phyloP scores from a whole-genome alignment of 495 filamentous ascomycete species.

The Cercophora scortea region DNA sequence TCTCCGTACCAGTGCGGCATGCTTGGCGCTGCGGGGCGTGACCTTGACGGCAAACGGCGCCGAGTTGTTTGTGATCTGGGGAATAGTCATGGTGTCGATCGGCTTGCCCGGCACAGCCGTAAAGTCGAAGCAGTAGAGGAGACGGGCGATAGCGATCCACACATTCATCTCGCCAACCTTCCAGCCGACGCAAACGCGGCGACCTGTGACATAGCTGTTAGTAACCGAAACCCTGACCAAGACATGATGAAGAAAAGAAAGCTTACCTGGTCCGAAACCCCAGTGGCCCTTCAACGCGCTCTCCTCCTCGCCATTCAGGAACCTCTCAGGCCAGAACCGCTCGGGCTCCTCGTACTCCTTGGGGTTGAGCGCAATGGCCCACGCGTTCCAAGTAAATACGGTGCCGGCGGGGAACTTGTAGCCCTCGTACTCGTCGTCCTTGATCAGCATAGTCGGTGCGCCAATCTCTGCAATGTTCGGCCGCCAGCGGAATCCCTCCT shows the following conservation, averaged over 20 bases:
- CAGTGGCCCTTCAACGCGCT: not conserved
- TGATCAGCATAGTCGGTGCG: conserved; percentile 24
- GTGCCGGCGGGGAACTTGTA: conserved; percentile 42
- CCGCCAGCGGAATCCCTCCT: conserved; percentile 51
- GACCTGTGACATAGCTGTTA: conserved; percentile 3
- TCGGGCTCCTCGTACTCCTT: not conserved
- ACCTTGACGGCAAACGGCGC: conserved; percentile 5
- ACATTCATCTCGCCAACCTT: conserved; percentile 33
- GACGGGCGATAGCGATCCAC: conserved; percentile 35
- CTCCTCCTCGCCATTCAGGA: not conserved
- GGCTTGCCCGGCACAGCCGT: not conserved
- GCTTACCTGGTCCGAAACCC: not conserved
- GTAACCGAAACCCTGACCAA: not conserved
- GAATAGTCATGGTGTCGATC: not conserved
- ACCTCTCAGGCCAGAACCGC: conserved; percentile 37
- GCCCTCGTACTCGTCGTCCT: conserved; percentile 43
- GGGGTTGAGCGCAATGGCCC: conserved; percentile 17
- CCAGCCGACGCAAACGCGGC: conserved; percentile 41
- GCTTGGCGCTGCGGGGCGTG: not conserved
- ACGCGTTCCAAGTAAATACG: conserved; percentile 29
- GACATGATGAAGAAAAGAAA: not conserved
- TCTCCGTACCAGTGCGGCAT: not conserved
- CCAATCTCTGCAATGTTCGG: conserved; percentile 28
- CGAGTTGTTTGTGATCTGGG: not conserved
- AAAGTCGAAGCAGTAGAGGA: conserved; percentile 39